Conservation (phyloP, 371 early-diverging fungal species). For the Mucor piriformis region DNA sequence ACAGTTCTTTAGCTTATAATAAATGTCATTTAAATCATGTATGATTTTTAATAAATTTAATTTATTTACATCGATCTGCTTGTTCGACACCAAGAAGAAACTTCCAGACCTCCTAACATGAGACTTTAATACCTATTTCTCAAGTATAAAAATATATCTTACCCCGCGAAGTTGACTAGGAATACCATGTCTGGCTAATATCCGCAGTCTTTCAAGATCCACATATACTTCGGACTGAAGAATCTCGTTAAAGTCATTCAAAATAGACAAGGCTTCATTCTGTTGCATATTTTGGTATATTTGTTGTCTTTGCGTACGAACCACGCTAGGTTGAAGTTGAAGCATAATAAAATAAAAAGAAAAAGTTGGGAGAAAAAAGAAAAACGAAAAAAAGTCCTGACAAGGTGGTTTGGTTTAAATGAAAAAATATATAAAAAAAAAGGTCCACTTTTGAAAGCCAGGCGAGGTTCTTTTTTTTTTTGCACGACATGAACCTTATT, state of each 20-base stretch:
- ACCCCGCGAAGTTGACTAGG: slow-evolving; percentile 77
- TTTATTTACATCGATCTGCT: slow-evolving; percentile 74
- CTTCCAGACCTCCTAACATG: slow-evolving; percentile 89
- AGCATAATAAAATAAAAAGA: slow-evolving; percentile 10
- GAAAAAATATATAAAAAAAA: background rate
- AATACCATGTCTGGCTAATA: slow-evolving; percentile 77
- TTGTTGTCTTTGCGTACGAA: slow-evolving; percentile 16
- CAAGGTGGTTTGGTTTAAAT: background rate
- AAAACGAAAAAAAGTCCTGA: background rate
- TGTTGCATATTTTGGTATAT: slow-evolving; percentile 22
- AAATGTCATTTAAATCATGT: slow-evolving; percentile 5
- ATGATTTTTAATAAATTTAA: background rate
- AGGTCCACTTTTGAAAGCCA: background rate
- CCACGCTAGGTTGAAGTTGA: slow-evolving; percentile 11
- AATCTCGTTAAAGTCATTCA: slow-evolving; percentile 75
- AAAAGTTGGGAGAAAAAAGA: slow-evolving; percentile 5
- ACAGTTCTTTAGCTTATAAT: slow-evolving; percentile 64
- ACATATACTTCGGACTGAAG: slow-evolving; percentile 83
- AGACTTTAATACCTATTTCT: too few species aligned
- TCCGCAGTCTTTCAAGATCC: slow-evolving; percentile 77
- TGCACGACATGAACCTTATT: background rate
- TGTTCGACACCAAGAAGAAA: slow-evolving; percentile 81
- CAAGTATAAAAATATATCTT: too few species aligned
- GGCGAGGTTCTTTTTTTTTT: background rate
- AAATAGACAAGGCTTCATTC: slow-evolving; percentile 44